Conservation (phyloP, 371 early-diverging fungal species). For the Mucor irregularis region DNA sequence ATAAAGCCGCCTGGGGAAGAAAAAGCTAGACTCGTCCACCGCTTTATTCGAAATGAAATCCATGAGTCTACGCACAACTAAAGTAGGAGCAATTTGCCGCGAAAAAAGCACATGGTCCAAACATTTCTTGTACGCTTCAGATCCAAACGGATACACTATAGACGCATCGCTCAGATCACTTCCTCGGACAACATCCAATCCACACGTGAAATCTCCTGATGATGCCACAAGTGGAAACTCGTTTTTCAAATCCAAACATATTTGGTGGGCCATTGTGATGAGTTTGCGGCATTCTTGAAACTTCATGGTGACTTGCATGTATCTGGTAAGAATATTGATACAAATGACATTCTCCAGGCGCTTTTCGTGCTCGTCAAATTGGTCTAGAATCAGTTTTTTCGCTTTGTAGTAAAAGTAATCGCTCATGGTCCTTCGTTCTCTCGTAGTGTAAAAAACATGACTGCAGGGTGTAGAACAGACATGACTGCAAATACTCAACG, state of each 20-base stretch:
- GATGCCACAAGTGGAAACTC: too few relatives aligned
- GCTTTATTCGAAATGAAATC: background rate
- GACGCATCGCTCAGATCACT: too few relatives aligned
- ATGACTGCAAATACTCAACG: conserved; percentile 8
- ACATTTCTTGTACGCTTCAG: too few relatives aligned
- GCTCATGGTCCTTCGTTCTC: conserved; percentile 4
- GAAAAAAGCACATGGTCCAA: too few relatives aligned
- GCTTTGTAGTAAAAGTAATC: conserved; percentile 18
- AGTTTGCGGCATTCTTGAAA: conserved; percentile 2
- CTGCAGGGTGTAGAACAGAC: conserved; percentile 11
- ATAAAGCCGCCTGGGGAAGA: background rate
- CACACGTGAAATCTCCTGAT: too few relatives aligned
- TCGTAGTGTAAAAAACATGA: conserved; percentile 1
- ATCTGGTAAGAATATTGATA: conserved; percentile 4
- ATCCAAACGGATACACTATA: too few relatives aligned
- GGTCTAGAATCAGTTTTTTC: conserved; percentile 8
- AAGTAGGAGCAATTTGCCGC: too few relatives aligned
- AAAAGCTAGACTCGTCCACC: background rate
- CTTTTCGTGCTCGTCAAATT: conserved; percentile 17
- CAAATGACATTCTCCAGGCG: conserved; percentile 13
- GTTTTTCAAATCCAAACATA: conserved; percentile 8
- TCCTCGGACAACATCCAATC: too few relatives aligned
- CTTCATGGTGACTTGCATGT: conserved; percentile 6
- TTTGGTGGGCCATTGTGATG: conserved; percentile 5
- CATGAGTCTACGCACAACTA: too few relatives aligned